Percentiles rank a stretch among this genome's conserved stretches.
Conservation (phyloP, 2,329 filamentous ascomycete genomes). For the Arthrobotrys entomopaga region DNA sequence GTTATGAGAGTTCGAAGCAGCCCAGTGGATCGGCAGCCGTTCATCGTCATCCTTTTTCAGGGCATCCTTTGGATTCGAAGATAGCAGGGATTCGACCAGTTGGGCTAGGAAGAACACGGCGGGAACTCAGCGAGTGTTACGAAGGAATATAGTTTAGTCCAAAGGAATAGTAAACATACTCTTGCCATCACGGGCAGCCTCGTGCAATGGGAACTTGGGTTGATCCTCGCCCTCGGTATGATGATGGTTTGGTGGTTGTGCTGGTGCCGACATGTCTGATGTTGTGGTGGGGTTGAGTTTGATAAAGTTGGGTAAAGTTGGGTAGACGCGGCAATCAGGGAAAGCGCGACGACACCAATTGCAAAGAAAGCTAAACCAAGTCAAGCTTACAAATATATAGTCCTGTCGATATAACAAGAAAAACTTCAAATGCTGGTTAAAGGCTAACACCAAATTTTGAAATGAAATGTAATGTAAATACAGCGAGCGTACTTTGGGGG, state of each 20-base stretch:
- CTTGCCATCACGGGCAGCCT: conserved; percentile 50
- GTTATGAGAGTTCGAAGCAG: conserved; percentile 81
- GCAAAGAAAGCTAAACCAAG: conserved; percentile 14
- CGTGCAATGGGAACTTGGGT: conserved; percentile 49
- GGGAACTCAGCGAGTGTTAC: conserved; percentile 12
- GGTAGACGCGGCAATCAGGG: conserved; percentile 40
- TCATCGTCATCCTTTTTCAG: conserved; percentile 81
- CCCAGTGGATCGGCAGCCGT: conserved; percentile 93
- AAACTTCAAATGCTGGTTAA: conserved; percentile 23
- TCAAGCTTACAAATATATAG: conserved; percentile 40
- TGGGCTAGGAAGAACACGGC: conserved; percentile 27
- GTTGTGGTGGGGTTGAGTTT: conserved; percentile 48
- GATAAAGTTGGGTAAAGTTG: conserved; percentile 26
- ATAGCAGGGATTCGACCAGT: conserved; percentile 75
- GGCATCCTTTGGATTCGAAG: conserved; percentile 84
- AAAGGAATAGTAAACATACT: conserved; percentile 27
- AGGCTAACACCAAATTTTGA: not conserved
- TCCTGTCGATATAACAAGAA: not conserved
- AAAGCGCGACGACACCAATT: conserved; percentile 35
- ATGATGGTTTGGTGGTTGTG: conserved; percentile 26
- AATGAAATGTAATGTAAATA: conserved; percentile 16
- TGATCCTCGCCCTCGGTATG: conserved; percentile 35
- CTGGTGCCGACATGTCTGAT: conserved; percentile 38
- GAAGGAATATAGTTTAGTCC: not conserved
- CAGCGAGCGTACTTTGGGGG: conserved; percentile 10